phyloP scores from a whole-genome alignment of 2,329 filamentous ascomycete species.

The Xylariaceae sp. region DNA sequence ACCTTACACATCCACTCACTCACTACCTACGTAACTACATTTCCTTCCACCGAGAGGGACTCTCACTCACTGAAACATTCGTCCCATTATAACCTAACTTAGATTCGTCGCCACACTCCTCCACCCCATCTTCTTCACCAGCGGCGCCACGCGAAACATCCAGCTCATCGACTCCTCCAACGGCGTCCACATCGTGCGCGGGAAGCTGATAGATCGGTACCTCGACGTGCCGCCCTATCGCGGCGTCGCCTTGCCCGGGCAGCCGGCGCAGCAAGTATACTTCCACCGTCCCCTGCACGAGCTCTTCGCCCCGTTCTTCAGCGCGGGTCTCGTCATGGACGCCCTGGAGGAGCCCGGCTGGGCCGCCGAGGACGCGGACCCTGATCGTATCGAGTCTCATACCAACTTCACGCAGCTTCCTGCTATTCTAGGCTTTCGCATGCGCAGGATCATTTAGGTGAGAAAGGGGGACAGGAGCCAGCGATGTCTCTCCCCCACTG shows the following conservation, averaged over 20 bases:
- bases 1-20: too few species aligned
- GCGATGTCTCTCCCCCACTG: too few species aligned
- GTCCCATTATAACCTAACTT: too few species aligned
- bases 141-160: constrained; percentile 4
- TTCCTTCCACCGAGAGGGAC: background rate
- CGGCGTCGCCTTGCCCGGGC: constrained; percentile 7
- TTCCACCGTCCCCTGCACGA: constrained; percentile 9
- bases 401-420: constrained; percentile 10
- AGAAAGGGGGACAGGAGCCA: too few species aligned
- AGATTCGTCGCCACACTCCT: constrained; percentile 11
- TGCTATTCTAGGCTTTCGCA: constrained; percentile 7
- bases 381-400: background rate
- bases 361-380: constrained; percentile 2
- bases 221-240: constrained; percentile 10
- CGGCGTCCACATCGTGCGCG: constrained; percentile 3
- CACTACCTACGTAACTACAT: too few species aligned
- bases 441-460: constrained; percentile 3
- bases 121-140: constrained; percentile 10
- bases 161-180: constrained; percentile 4
- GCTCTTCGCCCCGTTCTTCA: constrained; percentile 11
- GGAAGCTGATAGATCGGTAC: constrained; percentile 9
- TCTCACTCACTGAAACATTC: too few species aligned
- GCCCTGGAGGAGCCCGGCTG: constrained; percentile 11
- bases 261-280: constrained; percentile 12
- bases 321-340: constrained; percentile 10